Conservation (phyloP, 495 filamentous ascomycete genomes). For the Xylaria cubensis region DNA sequence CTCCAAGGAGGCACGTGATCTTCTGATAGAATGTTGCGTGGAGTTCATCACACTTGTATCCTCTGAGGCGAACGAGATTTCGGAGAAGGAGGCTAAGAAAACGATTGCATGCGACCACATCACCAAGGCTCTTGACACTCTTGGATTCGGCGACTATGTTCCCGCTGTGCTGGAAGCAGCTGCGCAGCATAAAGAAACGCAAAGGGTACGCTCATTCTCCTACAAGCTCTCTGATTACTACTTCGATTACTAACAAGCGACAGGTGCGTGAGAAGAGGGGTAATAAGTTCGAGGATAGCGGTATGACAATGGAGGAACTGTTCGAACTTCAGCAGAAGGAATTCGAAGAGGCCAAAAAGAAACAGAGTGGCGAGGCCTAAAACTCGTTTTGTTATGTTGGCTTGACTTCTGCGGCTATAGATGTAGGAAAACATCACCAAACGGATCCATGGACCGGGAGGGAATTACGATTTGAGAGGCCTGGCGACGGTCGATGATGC, state of each 20-base stretch:
- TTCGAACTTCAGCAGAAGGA: constrained; percentile 87
- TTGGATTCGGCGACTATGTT: constrained; percentile 92
- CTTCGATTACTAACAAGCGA: constrained; percentile 7
- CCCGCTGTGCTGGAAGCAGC: constrained; percentile 85
- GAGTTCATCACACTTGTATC: constrained; percentile 98
- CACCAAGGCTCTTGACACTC: constrained; percentile 84
- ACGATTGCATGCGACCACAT: constrained; percentile 98
- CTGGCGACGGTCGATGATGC: constrained; percentile 24
- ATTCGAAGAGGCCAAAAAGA: constrained; percentile 74
- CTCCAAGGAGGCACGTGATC: constrained; percentile 90
- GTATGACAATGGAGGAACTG: constrained; percentile 86
- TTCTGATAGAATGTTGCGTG: constrained; percentile 98
- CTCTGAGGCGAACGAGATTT: constrained; percentile 97
- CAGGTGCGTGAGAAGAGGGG: constrained; percentile 95
- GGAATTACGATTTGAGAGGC: constrained; percentile 3
- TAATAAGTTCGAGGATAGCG: constrained; percentile 94
- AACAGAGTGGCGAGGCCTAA: constrained; percentile 46
- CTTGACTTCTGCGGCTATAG: not conserved
- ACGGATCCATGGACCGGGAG: not conserved
- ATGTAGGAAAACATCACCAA: constrained; percentile 7
- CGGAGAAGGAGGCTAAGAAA: constrained; percentile 97
- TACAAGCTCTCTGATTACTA: not conserved
- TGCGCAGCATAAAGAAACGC: constrained; percentile 86
- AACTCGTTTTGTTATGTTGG: not conserved
- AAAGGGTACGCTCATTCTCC: constrained; percentile 67